Evolutionary conservation across 148 eudicot species (phyloP).

Genomic region (Agrostemma githago): DNA sequence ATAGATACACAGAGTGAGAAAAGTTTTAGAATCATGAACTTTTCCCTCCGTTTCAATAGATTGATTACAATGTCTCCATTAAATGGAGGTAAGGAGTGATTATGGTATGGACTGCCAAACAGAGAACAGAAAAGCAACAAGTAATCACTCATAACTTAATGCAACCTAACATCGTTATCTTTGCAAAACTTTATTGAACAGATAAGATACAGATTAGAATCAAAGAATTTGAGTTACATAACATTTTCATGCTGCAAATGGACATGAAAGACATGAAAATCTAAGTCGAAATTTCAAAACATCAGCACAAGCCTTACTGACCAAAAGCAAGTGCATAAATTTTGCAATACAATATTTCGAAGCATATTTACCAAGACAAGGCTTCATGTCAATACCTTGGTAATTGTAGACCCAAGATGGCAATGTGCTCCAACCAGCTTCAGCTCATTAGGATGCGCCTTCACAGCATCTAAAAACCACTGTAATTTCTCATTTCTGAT

Average conservation of each 20-base stretch:
- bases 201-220: background rate
- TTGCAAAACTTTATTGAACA: background rate
- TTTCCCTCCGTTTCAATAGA: background rate
- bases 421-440: conserved; percentile 95
- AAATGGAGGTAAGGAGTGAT: too few species aligned
- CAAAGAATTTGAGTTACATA: background rate
- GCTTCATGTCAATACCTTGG: conserved; percentile 46
- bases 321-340: background rate
- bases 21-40: background rate
- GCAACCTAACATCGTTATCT: background rate
- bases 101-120: background rate
- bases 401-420: conserved; percentile 93
- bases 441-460: conserved; percentile 80
- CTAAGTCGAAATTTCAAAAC: background rate
- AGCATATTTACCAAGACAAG: conserved; percentile 3
- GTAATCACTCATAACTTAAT: background rate
- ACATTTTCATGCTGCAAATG: background rate
- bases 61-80: too few species aligned
- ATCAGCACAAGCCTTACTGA: background rate
- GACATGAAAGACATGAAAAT: background rate
- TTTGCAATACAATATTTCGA: background rate
- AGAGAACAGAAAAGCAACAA: background rate
- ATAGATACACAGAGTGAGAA: background rate
- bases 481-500: conserved; percentile 93
- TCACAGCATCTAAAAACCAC: conserved; percentile 94